Percentiles rank a stretch among this genome's conserved stretches.
These are phyloP conservation scores for Aechmea fasciata DNA, from an alignment of 176 grass and related monocot species.

Conservation along the genomic window DNA sequence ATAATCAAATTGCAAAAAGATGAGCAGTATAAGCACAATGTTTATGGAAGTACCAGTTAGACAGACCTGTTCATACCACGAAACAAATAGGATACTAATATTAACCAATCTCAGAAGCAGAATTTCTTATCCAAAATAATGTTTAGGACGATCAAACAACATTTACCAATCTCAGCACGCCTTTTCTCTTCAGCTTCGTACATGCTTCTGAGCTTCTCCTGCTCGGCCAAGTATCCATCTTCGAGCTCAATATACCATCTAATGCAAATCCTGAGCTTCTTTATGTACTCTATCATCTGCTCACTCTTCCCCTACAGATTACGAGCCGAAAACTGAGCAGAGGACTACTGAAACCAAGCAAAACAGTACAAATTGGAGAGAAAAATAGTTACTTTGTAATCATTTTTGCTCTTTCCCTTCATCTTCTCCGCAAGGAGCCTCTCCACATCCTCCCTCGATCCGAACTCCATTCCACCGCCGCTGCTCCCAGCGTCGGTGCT, in stretches of 20 bases:
- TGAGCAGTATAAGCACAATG: background rate
- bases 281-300: conserved; percentile 83
- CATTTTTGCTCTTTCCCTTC: conserved; percentile 73
- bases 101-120: background rate
- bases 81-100: background rate
- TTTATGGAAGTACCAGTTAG: background rate
- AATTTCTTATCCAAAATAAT: background rate
- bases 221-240: conserved; percentile 58
- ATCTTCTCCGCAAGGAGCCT: conserved; percentile 78
- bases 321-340: background rate
- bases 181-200: conserved; percentile 43
- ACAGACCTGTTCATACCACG: background rate
- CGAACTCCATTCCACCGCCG: conserved; percentile 36
- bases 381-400: conserved; percentile 51
- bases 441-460: conserved; percentile 76
- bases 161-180: conserved; percentile 57
- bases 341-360: background rate
- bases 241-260: conserved; percentile 56
- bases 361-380: background rate
- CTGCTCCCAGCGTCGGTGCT: conserved; percentile 8
- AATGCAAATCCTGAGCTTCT: conserved; percentile 65
- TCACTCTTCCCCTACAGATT: conserved; percentile 51
- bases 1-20: background rate
- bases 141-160: background rate
- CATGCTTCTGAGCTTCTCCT: conserved; percentile 42